phyloP scores from a whole-genome alignment of 2,329 filamentous ascomycete species.

The Botrytis byssoidea region DNA sequence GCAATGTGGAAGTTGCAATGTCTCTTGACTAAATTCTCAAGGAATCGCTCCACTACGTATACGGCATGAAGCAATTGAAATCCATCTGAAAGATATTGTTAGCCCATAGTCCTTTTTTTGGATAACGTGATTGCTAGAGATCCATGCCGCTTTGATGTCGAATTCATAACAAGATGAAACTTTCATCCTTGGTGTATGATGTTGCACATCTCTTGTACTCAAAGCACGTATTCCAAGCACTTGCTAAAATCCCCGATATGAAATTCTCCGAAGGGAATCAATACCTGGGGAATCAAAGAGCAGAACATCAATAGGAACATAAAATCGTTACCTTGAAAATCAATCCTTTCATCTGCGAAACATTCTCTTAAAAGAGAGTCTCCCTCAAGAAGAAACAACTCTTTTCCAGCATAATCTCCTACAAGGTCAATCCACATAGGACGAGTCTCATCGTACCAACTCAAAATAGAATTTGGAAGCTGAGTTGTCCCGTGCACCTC shows the following conservation, averaged over 20 bases:
- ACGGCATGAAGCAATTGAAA: slow-evolving; percentile 71
- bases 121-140: too few relatives aligned
- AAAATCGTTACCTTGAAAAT: slow-evolving; percentile 52
- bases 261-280: slow-evolving; percentile 5
- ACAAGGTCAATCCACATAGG: slow-evolving; percentile 61
- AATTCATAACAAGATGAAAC: neutral
- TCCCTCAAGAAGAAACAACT: slow-evolving; percentile 70
- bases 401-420: slow-evolving; percentile 72
- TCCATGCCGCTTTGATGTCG: neutral
- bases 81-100: slow-evolving; percentile 46
- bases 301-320: neutral
- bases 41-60: slow-evolving; percentile 65
- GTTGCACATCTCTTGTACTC: neutral
- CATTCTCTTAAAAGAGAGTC: slow-evolving; percentile 68
- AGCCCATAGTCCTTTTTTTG: slow-evolving; percentile 20
- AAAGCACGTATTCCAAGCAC: neutral
- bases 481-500: slow-evolving; percentile 18
- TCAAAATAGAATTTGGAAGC: slow-evolving; percentile 30
- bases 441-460: slow-evolving; percentile 45
- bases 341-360: slow-evolving; percentile 60
- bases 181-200: neutral
- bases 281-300: neutral
- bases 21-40: slow-evolving; percentile 57
- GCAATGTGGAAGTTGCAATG: slow-evolving; percentile 70
- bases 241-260: neutral